These are phyloP conservation scores for Fusarium multiceps DNA, from an alignment of 2,329 filamentous ascomycete genomes.

Conservation along the genomic window DNA sequence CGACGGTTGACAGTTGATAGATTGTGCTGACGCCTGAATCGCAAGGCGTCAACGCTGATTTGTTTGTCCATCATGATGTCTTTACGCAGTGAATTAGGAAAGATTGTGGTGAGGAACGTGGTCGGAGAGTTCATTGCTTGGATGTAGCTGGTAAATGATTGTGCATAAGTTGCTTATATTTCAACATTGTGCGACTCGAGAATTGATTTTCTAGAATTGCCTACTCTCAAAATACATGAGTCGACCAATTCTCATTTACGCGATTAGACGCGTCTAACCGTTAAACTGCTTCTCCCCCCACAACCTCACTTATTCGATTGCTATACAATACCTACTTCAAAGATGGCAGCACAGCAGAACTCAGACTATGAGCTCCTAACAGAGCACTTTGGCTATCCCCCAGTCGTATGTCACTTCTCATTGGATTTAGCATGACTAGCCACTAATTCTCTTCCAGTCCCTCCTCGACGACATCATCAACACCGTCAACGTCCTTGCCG, in stretches of 20 bases:
- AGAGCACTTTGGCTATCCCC: constrained; percentile 95
- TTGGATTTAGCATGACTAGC: not conserved
- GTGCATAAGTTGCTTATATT: not conserved
- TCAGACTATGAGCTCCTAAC: constrained; percentile 79
- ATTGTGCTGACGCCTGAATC: constrained; percentile 17
- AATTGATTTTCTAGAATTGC: not conserved
- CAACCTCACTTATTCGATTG: not conserved
- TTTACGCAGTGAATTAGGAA: not conserved
- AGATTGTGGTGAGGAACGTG: not conserved
- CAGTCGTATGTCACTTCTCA: constrained; percentile 72
- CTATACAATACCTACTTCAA: constrained; percentile 13
- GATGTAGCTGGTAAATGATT: not conserved
- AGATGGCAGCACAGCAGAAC: constrained; percentile 51
- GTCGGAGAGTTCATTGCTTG: not conserved
- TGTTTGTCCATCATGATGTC: constrained; percentile 1
- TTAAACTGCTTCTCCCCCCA: not conserved
- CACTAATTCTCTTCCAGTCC: constrained; percentile 64
- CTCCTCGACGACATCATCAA: constrained; percentile 99
- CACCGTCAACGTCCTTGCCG: constrained; percentile 91
- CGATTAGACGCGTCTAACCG: constrained; percentile 35
- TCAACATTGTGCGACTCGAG: not conserved
- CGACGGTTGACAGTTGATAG: constrained; percentile 5
- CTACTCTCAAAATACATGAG: constrained; percentile 2
- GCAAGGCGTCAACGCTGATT: constrained; percentile 8
- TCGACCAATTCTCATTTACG: constrained; percentile 13